Evolutionary conservation across 2,329 filamentous ascomycete species (phyloP), one percentile per base, ranked within the genome.

Genomic region (Leptographium procerum): DNA sequence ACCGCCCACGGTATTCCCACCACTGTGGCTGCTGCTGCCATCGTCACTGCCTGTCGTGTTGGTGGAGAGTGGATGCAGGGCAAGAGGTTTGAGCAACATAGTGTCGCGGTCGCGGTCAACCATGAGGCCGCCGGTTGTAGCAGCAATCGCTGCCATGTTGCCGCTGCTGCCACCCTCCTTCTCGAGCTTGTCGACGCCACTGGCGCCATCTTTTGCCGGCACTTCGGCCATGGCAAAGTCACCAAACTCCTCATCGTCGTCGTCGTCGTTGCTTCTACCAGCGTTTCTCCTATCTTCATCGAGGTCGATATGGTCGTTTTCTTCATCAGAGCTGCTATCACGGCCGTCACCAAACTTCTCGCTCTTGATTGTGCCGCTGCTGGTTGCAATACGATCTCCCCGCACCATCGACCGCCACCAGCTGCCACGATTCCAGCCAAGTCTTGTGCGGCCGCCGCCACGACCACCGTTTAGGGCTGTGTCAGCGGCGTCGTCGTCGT

Each of bases 181-280:
- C 47, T 71, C 52, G 13, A 29, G 73, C 36, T n/a, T 34, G 8
- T 47, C 31, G 16, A 26, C 24, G 26, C 51, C 40, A n/a, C 22
- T n/a, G 10, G 6, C 24, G 19, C 16, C 36, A 10, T 55, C 36
- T 33, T 40, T 29, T 2, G 26, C 26, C 24, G 53, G 11, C 55
- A 77, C 72, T 67, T 85, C 83, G 13, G 83, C 80, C 72, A 87
- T 82, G 62, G 82, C 83, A 64, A 87, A 87, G 59, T 87, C 85
- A 16, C 84, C 85, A 71, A 87, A 82, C 65, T 85, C 84, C 62
- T 87, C 83, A 47, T 84, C 82, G 31, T 82, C 79, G 6, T 82
- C 79, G 14, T 81, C 77, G 40, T 76, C 74, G 16, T 78, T 80
- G 52, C 73, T 76, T 33, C 71, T 75, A 55, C 73, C 74, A 61